Percentiles rank a stretch among this genome's conserved stretches.
phyloP scores from a whole-genome alignment of 2,329 filamentous ascomycete species.

The Aspergillus nomiae region DNA sequence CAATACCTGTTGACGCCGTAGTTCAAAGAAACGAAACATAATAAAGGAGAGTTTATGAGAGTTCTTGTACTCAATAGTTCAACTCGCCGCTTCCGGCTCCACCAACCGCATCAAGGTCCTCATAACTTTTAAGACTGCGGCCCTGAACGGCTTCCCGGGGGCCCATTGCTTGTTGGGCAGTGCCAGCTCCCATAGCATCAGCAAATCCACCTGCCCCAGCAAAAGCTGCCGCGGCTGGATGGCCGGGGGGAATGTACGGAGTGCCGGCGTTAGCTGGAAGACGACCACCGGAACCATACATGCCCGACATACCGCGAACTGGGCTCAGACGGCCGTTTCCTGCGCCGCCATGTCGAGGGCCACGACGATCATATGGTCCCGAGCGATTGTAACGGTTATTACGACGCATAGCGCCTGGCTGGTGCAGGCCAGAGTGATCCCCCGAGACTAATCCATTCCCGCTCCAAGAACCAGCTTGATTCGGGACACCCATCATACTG shows the following conservation, averaged over 20 bases:
- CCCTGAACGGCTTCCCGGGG: conserved; percentile 91
- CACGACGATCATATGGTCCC: conserved; percentile 74
- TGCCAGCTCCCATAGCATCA: conserved; percentile 60
- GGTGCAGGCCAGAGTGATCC: conserved; percentile 49
- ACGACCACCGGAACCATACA: conserved; percentile 38
- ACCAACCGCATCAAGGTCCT: conserved; percentile 87
- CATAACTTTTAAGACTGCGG: conserved; percentile 92
- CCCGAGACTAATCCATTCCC: conserved; percentile 38
- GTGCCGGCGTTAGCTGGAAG: conserved; percentile 32
- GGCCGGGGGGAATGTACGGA: conserved; percentile 41
- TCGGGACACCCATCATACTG: conserved; percentile 34
- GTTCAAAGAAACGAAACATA: conserved; percentile 1
- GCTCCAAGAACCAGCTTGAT: conserved; percentile 28
- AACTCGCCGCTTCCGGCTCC: conserved; percentile 77
- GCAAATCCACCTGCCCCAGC: conserved; percentile 48
- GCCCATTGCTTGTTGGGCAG: conserved; percentile 71
- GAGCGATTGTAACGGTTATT: conserved; percentile 64
- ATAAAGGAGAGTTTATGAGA: neutral
- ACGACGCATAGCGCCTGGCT: conserved; percentile 68
- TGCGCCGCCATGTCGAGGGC: conserved; percentile 55
- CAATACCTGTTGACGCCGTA: conserved; percentile 15
- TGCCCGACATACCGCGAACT: conserved; percentile 37
- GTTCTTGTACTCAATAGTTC: conserved; percentile 67
- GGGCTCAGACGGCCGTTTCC: conserved; percentile 51
- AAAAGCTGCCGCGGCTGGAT: conserved; percentile 42